Evolutionary conservation across 2,329 filamentous ascomycete genomes (phyloP).

Genomic region (Aureobasidium sp.): DNA sequence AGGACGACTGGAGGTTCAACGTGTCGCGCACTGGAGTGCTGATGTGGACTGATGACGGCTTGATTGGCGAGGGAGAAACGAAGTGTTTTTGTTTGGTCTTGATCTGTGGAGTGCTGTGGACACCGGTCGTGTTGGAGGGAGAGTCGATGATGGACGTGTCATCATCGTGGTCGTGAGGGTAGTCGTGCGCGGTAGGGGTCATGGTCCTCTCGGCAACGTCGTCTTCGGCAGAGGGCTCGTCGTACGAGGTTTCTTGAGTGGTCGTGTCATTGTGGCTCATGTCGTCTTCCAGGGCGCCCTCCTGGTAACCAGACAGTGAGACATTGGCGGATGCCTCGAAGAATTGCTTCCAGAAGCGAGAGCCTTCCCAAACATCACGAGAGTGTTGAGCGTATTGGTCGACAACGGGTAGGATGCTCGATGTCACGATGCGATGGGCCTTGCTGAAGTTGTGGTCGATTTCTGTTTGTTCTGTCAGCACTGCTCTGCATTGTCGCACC

Average conservation of each 20-base stretch:
- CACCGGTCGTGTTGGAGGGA: slow-evolving; percentile 36
- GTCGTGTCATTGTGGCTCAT: slow-evolving; percentile 33
- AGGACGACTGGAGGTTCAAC: slow-evolving; percentile 29
- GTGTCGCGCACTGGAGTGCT: slow-evolving; percentile 11
- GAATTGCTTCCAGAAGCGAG: slow-evolving; percentile 98
- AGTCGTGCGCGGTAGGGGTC: slow-evolving; percentile 29
- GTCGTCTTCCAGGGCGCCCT: slow-evolving; percentile 55
- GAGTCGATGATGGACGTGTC: slow-evolving; percentile 59
- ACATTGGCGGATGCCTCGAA: slow-evolving; percentile 98
- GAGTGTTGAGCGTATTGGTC: slow-evolving; percentile 95
- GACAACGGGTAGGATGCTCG: slow-evolving; percentile 83
- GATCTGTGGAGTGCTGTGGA: slow-evolving; percentile 50
- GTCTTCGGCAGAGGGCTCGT: slow-evolving; percentile 15
- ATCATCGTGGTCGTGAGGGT: slow-evolving; percentile 25
- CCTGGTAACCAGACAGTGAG: slow-evolving; percentile 89
- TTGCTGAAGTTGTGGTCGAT: slow-evolving; percentile 98
- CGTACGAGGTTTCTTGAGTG: slow-evolving; percentile 10
- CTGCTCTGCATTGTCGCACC: neutral
- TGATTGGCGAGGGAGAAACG: slow-evolving; percentile 15
- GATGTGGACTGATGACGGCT: slow-evolving; percentile 16
- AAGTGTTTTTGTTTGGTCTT: slow-evolving; percentile 12
- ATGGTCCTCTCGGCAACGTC: slow-evolving; percentile 23
- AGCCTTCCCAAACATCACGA: slow-evolving; percentile 84
- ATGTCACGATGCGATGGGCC: slow-evolving; percentile 91
- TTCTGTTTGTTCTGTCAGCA: slow-evolving; percentile 45